phyloP scores from a whole-genome alignment of 129 eudicot species.

The Oenanthe sinensis region DNA sequence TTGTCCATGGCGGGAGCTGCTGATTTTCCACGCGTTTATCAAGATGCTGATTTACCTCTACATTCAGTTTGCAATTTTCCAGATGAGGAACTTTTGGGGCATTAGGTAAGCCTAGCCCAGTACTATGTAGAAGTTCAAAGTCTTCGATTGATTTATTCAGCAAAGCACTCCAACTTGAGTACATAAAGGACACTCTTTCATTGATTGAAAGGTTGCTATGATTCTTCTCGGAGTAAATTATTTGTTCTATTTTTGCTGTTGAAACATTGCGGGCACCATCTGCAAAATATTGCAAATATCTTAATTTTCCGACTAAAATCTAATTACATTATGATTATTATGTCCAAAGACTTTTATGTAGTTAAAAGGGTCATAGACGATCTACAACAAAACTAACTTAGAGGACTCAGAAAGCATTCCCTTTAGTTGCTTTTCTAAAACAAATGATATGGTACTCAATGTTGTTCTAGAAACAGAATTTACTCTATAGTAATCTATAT shows the following conservation, averaged over 20 bases:
- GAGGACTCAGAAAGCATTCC: neutral
- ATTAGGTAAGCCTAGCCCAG: slow-evolving; percentile 13
- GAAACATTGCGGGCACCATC: slow-evolving; percentile 30
- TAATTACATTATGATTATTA: neutral
- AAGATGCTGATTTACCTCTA: slow-evolving; percentile 35
- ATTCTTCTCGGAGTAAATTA: slow-evolving; percentile 27
- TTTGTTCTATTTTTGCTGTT: slow-evolving; percentile 26
- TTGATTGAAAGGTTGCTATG: slow-evolving; percentile 16
- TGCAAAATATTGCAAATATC: slow-evolving; percentile 12
- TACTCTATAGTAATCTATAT: neutral
- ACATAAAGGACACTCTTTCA: slow-evolving; percentile 32
- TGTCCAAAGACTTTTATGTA: neutral
- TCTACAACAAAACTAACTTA: neutral
- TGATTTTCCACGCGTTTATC: slow-evolving; percentile 43
- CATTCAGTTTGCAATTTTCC: slow-evolving; percentile 61
- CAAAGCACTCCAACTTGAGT: slow-evolving; percentile 53
- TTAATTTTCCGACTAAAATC: neutral
- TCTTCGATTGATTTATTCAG: slow-evolving; percentile 36
- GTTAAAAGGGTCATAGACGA: neutral
- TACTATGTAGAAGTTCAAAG: slow-evolving; percentile 12
- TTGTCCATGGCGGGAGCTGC: slow-evolving; percentile 76
- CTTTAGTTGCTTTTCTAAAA: neutral
- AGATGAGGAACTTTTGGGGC: slow-evolving; percentile 74
- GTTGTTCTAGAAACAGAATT: neutral
- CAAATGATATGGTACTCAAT: neutral